A percentile compares a stretch with the other conserved stretches of the same genome.
These are phyloP conservation scores for Alternaria consortialis DNA, from an alignment of 2,329 filamentous ascomycete species.

Conservation along the genomic window DNA sequence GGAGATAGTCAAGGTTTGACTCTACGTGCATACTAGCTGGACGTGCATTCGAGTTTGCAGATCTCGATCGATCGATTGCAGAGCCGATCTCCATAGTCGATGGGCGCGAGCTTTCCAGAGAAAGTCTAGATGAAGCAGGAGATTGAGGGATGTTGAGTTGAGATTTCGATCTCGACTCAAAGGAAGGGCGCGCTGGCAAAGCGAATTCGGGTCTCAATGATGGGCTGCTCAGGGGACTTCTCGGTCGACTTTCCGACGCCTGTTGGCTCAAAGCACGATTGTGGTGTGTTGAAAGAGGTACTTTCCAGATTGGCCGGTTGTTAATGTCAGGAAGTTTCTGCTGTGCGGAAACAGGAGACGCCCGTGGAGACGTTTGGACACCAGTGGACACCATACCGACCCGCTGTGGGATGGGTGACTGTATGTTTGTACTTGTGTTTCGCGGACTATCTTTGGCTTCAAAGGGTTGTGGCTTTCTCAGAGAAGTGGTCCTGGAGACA, in stretches of 20 bases:
- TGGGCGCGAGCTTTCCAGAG: slow-evolving; percentile 75
- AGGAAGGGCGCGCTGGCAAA: slow-evolving; percentile 51
- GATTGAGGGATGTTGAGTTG: slow-evolving; percentile 63
- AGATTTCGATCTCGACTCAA: slow-evolving; percentile 62
- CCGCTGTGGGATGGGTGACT: slow-evolving; percentile 58
- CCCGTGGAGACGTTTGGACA: slow-evolving; percentile 77
- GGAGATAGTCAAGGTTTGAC: slow-evolving; percentile 81
- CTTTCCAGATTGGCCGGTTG: slow-evolving; percentile 62
- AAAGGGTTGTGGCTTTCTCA: slow-evolving; percentile 40
- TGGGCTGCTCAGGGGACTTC: slow-evolving; percentile 38
- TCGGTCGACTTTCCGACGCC: slow-evolving; percentile 49
- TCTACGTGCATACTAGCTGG: slow-evolving; percentile 86
- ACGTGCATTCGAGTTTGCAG: slow-evolving; percentile 72
- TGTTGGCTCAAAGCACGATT: slow-evolving; percentile 60
- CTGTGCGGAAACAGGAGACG: slow-evolving; percentile 41
- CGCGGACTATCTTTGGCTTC: slow-evolving; percentile 36
- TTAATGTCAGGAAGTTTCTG: slow-evolving; percentile 52
- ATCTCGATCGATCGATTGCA: slow-evolving; percentile 66
- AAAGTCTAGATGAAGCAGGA: slow-evolving; percentile 69
- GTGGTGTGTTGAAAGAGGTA: slow-evolving; percentile 56
- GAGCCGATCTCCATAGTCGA: slow-evolving; percentile 68
- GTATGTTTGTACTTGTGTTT: slow-evolving; percentile 46
- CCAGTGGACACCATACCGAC: slow-evolving; percentile 73
- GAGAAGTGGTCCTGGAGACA: slow-evolving; percentile 44
- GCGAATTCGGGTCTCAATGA: slow-evolving; percentile 50